These are phyloP conservation scores for Elsinoe australis DNA, from an alignment of 2,329 filamentous ascomycete species.

Conservation along the genomic window DNA sequence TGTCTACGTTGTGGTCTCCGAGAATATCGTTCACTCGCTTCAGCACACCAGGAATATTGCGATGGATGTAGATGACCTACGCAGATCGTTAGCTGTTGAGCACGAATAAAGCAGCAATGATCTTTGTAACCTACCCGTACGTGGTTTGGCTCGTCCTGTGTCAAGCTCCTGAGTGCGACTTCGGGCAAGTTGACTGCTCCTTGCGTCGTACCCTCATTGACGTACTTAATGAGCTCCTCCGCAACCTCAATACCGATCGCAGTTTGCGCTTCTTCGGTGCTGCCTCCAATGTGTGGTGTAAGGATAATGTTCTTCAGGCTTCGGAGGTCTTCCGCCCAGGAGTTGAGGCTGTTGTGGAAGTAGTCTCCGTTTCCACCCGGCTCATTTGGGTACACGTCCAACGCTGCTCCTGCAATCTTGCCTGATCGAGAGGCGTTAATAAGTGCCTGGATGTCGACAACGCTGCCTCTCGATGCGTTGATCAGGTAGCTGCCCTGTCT, in stretches of 20 bases:
- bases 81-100: not conserved
- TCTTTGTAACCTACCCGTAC: conserved; percentile 52
- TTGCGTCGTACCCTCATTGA: conserved; percentile 87
- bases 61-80: conserved; percentile 81
- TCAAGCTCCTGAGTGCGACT: conserved; percentile 80
- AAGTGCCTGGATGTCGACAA: conserved; percentile 88
- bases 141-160: conserved; percentile 79
- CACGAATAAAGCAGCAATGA: conserved; percentile 32
- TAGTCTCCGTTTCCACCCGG: conserved; percentile 91
- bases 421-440: conserved; percentile 79
- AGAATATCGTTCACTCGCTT: conserved; percentile 92
- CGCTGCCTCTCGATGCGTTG: conserved; percentile 88
- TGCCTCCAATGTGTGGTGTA: conserved; percentile 93
- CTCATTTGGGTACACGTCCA: conserved; percentile 93
- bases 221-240: conserved; percentile 82
- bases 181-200: conserved; percentile 97
- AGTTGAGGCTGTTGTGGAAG: conserved; percentile 76
- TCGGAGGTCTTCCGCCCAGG: conserved; percentile 78
- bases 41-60: conserved; percentile 91
- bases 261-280: conserved; percentile 93
- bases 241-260: conserved; percentile 92
- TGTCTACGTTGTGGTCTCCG: conserved; percentile 93
- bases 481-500: conserved; percentile 88
- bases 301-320: conserved; percentile 86
- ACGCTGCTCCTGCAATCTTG: conserved; percentile 85